Evolutionary conservation across 2,329 filamentous ascomycete species (phyloP), one percentile per base, ranked within the genome.

Genomic region (Bipolaris sorokiniana): DNA sequence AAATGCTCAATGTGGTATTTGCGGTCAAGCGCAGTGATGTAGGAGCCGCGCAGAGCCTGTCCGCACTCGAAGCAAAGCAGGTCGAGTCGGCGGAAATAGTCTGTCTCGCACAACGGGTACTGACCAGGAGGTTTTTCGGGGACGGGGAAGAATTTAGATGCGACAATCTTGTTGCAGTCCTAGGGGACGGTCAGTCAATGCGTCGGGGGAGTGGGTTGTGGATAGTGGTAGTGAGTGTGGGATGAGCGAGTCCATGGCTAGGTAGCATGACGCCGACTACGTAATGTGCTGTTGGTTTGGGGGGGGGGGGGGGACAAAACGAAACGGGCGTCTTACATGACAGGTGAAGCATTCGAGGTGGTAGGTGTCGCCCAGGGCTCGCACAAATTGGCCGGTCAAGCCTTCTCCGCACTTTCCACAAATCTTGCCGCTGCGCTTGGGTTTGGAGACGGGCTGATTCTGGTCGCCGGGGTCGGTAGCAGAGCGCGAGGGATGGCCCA

Each of bases 1-100:
- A 99, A 99, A 79, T 99, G 95, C 76, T 98, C 94, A 65, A 99
- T 96, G 78, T 95, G 73, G 52, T 99, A 99, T 80, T 99, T 99
- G 70, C 92, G 91, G 67, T 99, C 95, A 51, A 99, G 84, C 3
- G 95, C 95, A 15, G 95, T 99, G 72, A 99, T 99, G 79, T 99
- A 99, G 4, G 95, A 98, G 45, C 95, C 95, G 61, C 95, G 90
- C 18, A 99, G 84, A 46, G 95, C 95, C 57, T 92, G 92, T 64
- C 92, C 92, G 75, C 95, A 99, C 62, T 95, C 89, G 76, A 90
- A 90, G 77, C 95, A 99, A 41, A 99, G 84, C 42, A 99, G 84
- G 61, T 94, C 92, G 16, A 99, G 86, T 58, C 95, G 87, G 68
- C 92, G 87, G 78, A 99, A 99, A 77, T 99, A 99, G 78, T 99